phyloP scores from a whole-genome alignment of 2,329 filamentous ascomycete species.

The Fusarium paranaense region DNA sequence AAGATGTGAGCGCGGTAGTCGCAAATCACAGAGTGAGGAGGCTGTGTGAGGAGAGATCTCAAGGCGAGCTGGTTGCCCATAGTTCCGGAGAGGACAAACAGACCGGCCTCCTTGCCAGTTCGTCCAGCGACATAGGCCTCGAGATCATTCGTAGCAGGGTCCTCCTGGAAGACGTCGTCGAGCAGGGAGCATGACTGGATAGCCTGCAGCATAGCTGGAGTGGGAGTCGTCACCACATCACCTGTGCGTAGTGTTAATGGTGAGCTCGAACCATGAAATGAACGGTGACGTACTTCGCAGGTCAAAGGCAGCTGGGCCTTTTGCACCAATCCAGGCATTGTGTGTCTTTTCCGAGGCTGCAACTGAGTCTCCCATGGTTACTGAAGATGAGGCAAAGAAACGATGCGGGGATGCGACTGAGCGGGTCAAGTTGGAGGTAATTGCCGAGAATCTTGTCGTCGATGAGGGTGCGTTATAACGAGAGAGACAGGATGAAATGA shows the following conservation, averaged over 20 bases:
- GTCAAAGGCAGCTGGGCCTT: conserved; percentile 54
- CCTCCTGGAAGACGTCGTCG: conserved; percentile 88
- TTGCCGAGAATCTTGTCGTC: background rate
- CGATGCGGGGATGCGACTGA: background rate
- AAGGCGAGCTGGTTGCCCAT: conserved; percentile 94
- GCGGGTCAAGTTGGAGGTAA: background rate
- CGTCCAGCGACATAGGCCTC: conserved; percentile 80
- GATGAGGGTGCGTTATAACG: background rate
- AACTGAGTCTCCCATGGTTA: conserved; percentile 29
- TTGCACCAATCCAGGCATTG: conserved; percentile 53
- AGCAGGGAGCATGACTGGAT: conserved; percentile 79
- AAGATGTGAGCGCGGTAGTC: conserved; percentile 85
- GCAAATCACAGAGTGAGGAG: conserved; percentile 83
- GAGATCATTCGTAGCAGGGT: conserved; percentile 80
- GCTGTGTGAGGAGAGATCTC: conserved; percentile 80
- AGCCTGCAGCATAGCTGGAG: conserved; percentile 82
- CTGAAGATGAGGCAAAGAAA: conserved; percentile 23
- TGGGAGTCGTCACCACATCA: conserved; percentile 77
- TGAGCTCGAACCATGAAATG: too few species aligned
- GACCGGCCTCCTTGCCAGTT: conserved; percentile 78
- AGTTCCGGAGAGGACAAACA: conserved; percentile 89
- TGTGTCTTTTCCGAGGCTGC: conserved; percentile 25
- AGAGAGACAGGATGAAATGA: conserved; percentile 7
- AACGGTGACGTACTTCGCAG: conserved; percentile 51
- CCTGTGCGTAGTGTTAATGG: conserved; percentile 44